Percentiles rank a stretch among this genome's conserved stretches.
Evolutionary conservation across 2,329 filamentous ascomycete species (phyloP).

Genomic region (Colletotrichum tanaceti): DNA sequence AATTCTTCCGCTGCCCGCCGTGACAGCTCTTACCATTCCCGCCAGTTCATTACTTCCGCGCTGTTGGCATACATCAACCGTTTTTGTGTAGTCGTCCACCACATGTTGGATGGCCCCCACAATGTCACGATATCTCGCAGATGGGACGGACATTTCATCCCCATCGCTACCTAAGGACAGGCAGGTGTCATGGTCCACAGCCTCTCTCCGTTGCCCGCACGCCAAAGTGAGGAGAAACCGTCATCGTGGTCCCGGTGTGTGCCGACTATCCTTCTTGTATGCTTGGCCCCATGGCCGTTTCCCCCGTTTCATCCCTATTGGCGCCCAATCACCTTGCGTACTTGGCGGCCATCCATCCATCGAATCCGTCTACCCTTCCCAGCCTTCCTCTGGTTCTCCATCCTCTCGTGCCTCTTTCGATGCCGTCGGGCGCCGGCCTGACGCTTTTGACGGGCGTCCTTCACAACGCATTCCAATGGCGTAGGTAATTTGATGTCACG

Average conservation of each 20-base stretch:
- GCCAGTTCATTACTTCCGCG: background rate
- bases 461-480: constrained; percentile 23
- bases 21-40: background rate
- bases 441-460: constrained; percentile 20
- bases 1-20: no score
- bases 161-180: background rate
- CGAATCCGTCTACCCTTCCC: background rate
- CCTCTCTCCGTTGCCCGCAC: constrained; percentile 15
- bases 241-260: constrained; percentile 25
- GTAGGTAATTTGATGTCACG: constrained; percentile 33
- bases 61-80: no score
- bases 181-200: constrained; percentile 3
- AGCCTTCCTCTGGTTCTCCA: constrained; percentile 8
- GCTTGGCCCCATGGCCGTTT: constrained; percentile 28
- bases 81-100: no score
- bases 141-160: constrained; percentile 3
- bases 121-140: background rate
- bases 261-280: constrained; percentile 19
- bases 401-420: constrained; percentile 11
- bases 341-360: constrained; percentile 12
- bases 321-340: constrained; percentile 13
- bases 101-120: background rate
- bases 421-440: constrained; percentile 14
- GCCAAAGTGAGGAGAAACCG: constrained; percentile 1
- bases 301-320: constrained; percentile 18